phyloP scores from a whole-genome alignment of 352 stramenopile genomes.

The Pythium vanterpoolii region DNA sequence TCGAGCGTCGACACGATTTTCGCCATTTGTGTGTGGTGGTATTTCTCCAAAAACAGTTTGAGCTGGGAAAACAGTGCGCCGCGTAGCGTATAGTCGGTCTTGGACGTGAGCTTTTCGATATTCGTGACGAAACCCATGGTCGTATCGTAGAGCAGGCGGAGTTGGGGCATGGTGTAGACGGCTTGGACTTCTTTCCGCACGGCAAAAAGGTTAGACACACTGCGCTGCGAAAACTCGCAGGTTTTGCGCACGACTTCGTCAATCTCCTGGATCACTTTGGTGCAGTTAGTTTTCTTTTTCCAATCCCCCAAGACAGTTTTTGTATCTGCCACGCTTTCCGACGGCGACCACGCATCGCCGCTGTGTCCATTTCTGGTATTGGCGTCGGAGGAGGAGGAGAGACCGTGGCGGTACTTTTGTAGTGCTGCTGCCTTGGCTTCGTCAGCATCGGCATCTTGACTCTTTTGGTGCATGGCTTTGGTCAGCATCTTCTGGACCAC shows the following conservation, averaged over 20 bases:
- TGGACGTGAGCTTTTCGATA: conserved; percentile 88
- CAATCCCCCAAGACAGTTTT: conserved; percentile 62
- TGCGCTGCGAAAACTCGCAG: conserved; percentile 85
- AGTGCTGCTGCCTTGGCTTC: conserved; percentile 27
- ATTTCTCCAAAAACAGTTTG: conserved; percentile 94
- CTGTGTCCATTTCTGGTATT: conserved; percentile 3
- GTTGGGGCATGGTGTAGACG: conserved; percentile 89
- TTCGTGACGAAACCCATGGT: conserved; percentile 92
- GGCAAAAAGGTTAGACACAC: conserved; percentile 83
- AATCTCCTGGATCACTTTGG: conserved; percentile 77
- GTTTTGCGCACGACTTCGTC: conserved; percentile 83
- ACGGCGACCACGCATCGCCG: conserved; percentile 34
- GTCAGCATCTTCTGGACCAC: conserved; percentile 72
- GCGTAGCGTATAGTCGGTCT: conserved; percentile 91
- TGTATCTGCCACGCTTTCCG: conserved; percentile 39
- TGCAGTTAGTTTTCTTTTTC: conserved; percentile 71
- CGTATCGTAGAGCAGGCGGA: conserved; percentile 93
- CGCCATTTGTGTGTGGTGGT: conserved; percentile 91
- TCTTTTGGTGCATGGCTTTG: conserved; percentile 72
- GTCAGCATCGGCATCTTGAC: conserved; percentile 40
- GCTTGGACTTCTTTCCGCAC: conserved; percentile 87
- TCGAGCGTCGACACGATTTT: conserved; percentile 93
- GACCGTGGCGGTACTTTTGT: conserved; percentile 6
- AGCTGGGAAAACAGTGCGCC: conserved; percentile 92
- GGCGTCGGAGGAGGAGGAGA: not conserved